These are phyloP conservation scores for Fusarium sp. DNA, from an alignment of 2,329 filamentous ascomycete species.

Conservation along the genomic window DNA sequence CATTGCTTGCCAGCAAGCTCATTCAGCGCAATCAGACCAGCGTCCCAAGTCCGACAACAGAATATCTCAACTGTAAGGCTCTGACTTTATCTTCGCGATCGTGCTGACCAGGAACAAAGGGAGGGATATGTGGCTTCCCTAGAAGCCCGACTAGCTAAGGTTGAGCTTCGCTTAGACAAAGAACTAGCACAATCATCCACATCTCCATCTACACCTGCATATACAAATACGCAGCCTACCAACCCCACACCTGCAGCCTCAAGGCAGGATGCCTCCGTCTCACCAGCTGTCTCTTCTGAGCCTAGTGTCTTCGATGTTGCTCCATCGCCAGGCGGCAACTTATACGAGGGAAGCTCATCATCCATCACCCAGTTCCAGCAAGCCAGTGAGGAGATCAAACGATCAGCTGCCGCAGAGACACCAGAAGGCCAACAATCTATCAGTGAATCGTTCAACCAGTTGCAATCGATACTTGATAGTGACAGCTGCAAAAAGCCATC, in stretches of 20 bases:
- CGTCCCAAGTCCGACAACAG: constrained; percentile 28
- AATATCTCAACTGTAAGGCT: constrained; percentile 25
- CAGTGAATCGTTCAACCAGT: constrained; percentile 25
- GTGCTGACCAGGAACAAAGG: neutral
- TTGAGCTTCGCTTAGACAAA: constrained; percentile 22
- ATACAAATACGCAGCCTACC: neutral
- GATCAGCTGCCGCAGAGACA: constrained; percentile 20
- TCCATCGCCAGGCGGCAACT: neutral
- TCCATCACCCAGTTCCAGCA: constrained; percentile 35
- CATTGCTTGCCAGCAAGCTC: constrained; percentile 32
- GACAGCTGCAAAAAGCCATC: neutral
- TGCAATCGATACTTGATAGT: constrained; percentile 13
- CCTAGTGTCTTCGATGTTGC: constrained; percentile 3
- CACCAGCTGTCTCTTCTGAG: constrained; percentile 11
- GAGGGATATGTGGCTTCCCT: constrained; percentile 30
- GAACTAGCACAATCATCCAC: neutral
- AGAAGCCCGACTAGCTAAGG: constrained; percentile 24
- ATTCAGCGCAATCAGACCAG: constrained; percentile 11
- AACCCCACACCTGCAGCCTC: neutral
- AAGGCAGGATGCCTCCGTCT: neutral
- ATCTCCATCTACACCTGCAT: neutral
- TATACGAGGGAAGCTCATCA: constrained; percentile 39
- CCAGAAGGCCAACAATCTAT: constrained; percentile 32
- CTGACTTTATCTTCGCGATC: accelerated
- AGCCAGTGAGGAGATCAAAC: constrained; percentile 31